Percentiles rank a stretch among this genome's conserved stretches.
Evolutionary conservation across 108 stramenopile genomes (phyloP).

Genomic region (Fragilaria radians): DNA sequence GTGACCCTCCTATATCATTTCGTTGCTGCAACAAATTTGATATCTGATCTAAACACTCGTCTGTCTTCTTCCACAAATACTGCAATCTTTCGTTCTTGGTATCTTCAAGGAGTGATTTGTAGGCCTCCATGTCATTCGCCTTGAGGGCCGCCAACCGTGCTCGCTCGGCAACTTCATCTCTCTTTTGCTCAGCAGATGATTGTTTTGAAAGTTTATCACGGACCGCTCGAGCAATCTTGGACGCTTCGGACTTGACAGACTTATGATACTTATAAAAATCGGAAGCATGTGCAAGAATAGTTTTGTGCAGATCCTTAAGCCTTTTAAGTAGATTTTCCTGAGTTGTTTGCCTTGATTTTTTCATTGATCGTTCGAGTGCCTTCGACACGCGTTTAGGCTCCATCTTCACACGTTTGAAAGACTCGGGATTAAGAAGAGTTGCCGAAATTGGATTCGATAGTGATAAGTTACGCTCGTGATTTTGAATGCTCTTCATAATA

Average conservation of each 20-base stretch:
- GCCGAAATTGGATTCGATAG: constrained; percentile 6
- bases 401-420: constrained; percentile 59
- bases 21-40: constrained; percentile 57
- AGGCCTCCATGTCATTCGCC: constrained; percentile 84
- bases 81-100: constrained; percentile 81
- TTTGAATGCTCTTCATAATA: not conserved
- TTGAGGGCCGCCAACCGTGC: constrained; percentile 78
- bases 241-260: constrained; percentile 41
- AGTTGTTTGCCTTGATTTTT: constrained; percentile 52
- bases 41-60: constrained; percentile 75
- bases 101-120: constrained; percentile 73
- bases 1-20: constrained; percentile 22
- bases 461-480: not conserved
- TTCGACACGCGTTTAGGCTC: constrained; percentile 69
- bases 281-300: constrained; percentile 46
- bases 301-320: constrained; percentile 66
- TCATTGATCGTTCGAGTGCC: constrained; percentile 61
- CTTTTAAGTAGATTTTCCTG: constrained; percentile 61
- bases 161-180: constrained; percentile 62
- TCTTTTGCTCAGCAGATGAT: constrained; percentile 41
- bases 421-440: constrained; percentile 48
- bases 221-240: constrained; percentile 49
- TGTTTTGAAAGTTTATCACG: constrained; percentile 28
- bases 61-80: constrained; percentile 80
- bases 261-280: constrained; percentile 80